Evolutionary conservation across 495 filamentous ascomycete species (phyloP).

Genomic region (Penicillium chermesinum): DNA sequence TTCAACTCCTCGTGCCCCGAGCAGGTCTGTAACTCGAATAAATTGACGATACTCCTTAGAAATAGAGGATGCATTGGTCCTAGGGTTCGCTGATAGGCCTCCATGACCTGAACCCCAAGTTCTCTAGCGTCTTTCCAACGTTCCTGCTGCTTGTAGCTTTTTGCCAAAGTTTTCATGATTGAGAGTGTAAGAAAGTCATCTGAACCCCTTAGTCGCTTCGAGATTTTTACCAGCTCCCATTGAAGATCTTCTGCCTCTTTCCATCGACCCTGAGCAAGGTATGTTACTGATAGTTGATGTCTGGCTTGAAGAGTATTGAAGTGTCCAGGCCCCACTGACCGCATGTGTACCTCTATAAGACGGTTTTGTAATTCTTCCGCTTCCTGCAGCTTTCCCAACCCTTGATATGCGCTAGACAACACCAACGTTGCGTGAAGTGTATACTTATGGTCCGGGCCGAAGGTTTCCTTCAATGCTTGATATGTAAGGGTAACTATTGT

Average conservation of each 20-base stretch:
- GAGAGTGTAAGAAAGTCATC: slow-evolving; percentile 1
- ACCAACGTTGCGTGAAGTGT: too few species aligned
- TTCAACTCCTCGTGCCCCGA: too few species aligned
- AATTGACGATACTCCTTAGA: slow-evolving; percentile 3
- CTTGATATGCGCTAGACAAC: neutral
- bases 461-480: too few species aligned
- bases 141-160: neutral
- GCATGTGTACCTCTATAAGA: neutral
- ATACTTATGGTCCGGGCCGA: too few species aligned
- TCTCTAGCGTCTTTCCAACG: neutral
- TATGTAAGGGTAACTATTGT: too few species aligned
- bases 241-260: neutral
- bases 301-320: neutral
- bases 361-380: slow-evolving; percentile 1
- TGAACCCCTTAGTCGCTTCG: neutral
- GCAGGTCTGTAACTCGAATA: too few species aligned
- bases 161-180: neutral
- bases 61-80: slow-evolving; percentile 10
- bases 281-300: slow-evolving; percentile 1
- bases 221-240: neutral
- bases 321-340: neutral
- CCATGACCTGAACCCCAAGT: slow-evolving; percentile 6
- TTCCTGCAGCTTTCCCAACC: slow-evolving; percentile 2
- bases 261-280: neutral
- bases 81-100: slow-evolving; percentile 11